Conservation (phyloP, 495 filamentous ascomycete genomes). For the Trichoderma virens region DNA sequence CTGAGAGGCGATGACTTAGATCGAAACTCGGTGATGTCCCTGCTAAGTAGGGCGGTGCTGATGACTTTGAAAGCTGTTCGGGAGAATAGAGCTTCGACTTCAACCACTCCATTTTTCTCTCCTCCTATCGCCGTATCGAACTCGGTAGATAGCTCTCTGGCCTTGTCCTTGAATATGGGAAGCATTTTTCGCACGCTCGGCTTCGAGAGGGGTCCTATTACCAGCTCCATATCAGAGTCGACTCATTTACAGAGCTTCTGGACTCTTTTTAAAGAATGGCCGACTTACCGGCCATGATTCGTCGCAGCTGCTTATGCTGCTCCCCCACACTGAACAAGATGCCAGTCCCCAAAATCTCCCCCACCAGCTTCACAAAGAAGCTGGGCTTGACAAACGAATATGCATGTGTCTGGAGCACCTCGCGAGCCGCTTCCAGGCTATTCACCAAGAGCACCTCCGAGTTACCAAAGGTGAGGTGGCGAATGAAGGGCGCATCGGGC, state of each 20-base stretch:
- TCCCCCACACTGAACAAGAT: constrained; percentile 20
- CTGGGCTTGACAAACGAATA: constrained; percentile 31
- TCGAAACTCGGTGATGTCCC: constrained; percentile 53
- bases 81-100: constrained; percentile 17
- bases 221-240: too few species aligned
- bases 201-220: constrained; percentile 9
- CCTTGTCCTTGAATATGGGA: constrained; percentile 17
- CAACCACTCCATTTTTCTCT: neutral
- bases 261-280: neutral
- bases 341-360: constrained; percentile 17
- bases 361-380: constrained; percentile 21
- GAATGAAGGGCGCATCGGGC: constrained; percentile 31
- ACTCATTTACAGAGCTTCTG: neutral
- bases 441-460: constrained; percentile 28
- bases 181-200: constrained; percentile 11
- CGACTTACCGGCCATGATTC: neutral
- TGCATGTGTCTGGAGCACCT: constrained; percentile 26
- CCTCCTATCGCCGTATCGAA: neutral
- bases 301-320: constrained; percentile 13
- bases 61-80: constrained; percentile 60
- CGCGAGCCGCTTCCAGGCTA: constrained; percentile 26
- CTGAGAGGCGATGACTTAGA: constrained; percentile 22
- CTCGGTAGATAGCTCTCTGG: neutral
- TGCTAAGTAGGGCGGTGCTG: constrained; percentile 57
- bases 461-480: constrained; percentile 26